Evolutionary conservation across 345 rosid species (phyloP).

Genomic region (Sonneratia caseolaris): DNA sequence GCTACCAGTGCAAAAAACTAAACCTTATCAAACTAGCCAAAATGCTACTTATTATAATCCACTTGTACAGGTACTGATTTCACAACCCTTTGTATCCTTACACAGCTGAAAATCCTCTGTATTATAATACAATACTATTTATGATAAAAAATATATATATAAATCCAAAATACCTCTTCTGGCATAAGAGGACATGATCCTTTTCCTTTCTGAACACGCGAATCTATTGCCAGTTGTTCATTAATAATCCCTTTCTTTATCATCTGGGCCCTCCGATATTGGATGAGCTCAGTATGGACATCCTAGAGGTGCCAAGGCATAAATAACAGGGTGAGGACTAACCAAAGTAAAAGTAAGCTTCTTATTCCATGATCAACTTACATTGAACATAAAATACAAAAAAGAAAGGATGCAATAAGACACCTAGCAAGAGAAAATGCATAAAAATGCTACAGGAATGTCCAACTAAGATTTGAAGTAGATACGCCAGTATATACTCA

Average conservation of each 20-base stretch:
- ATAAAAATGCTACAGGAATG: not conserved
- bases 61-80: not conserved
- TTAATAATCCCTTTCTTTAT: constrained; percentile 65
- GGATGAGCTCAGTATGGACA: constrained; percentile 90
- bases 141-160: too few relatives aligned
- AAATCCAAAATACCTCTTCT: constrained; percentile 59
- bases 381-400: not conserved
- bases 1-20: not conserved
- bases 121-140: not conserved
- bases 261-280: constrained; percentile 78
- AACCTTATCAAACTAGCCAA: not conserved
- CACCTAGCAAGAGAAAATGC: not conserved
- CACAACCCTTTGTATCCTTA: not conserved
- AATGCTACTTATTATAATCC: not conserved
- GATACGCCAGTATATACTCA: not conserved
- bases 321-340: constrained; percentile 5
- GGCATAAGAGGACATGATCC: constrained; percentile 98
- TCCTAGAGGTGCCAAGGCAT: constrained; percentile 44
- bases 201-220: constrained; percentile 59
- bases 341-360: not conserved
- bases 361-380: not conserved
- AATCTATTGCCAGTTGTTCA: constrained; percentile 50
- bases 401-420: not conserved
- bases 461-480: not conserved
- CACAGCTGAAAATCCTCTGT: not conserved